Conservation (phyloP, 208 protist species). For the Trichomonas tenax region DNA sequence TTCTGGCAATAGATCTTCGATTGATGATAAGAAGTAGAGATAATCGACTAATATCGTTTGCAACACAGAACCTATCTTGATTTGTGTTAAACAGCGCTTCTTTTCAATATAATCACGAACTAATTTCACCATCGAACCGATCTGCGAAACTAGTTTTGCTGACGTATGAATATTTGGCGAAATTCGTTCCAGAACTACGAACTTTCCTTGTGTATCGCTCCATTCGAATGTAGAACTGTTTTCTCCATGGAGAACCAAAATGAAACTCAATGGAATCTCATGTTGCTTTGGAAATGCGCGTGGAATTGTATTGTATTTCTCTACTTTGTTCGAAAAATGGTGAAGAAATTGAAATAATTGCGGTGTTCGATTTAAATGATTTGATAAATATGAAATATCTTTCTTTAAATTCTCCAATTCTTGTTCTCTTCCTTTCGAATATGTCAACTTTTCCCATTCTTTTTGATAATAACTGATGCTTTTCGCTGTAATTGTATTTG, state of each 20-base stretch:
- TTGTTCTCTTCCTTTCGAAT: neutral
- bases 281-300: neutral
- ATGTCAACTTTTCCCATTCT: neutral
- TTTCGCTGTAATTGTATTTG: neutral
- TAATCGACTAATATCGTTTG: neutral
- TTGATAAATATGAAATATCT: neutral
- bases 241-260: neutral
- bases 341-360: neutral
- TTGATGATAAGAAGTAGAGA: neutral
- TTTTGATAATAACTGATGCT: neutral
- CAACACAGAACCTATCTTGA: neutral
- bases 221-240: neutral
- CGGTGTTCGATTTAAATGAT: neutral
- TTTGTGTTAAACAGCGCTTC: neutral
- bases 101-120: neutral
- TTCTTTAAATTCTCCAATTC: neutral
- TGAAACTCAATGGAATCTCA: neutral
- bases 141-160: neutral
- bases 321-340: neutral
- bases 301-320: neutral
- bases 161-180: neutral
- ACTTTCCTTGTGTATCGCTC: neutral
- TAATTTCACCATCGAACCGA: neutral
- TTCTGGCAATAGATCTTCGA: neutral
- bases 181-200: neutral